Conservation (phyloP, 148 eudicot genomes). For the Fagopyrum tataricum region DNA sequence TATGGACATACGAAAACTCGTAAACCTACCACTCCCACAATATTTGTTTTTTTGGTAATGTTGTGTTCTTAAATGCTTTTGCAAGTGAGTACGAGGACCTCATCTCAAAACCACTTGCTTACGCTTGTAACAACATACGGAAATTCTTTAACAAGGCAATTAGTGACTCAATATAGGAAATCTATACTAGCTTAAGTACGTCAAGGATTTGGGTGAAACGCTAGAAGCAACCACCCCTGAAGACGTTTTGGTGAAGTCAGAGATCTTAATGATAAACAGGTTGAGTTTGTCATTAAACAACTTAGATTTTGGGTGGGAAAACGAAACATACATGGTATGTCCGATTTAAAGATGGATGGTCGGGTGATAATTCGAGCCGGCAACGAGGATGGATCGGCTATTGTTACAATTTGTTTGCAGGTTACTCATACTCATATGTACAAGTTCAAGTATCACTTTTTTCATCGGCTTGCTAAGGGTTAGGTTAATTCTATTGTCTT, state of each 20-base stretch:
- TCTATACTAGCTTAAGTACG: neutral
- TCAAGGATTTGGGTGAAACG: neutral
- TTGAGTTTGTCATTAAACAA: neutral
- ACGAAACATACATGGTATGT: neutral
- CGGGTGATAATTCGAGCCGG: neutral
- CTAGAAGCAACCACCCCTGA: neutral
- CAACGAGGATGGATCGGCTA: neutral
- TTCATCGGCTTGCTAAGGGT: neutral
- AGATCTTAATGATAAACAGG: neutral
- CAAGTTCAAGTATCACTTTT: neutral
- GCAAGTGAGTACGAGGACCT: neutral
- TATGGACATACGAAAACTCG: neutral
- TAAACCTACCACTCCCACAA: neutral
- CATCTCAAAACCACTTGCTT: neutral
- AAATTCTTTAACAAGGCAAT: neutral
- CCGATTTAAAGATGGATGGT: neutral
- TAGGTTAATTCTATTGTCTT: no score
- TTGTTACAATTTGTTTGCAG: neutral
- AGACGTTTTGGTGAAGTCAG: neutral
- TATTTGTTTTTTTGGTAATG: neutral
- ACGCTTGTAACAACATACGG: neutral
- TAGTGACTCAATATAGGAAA: neutral
- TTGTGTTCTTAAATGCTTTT: neutral
- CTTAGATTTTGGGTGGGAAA: slow-evolving; percentile 2
- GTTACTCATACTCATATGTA: neutral